Evolutionary conservation across 805 yeast genomes (phyloP), one percentile per base, ranked within the genome.

Genomic region (Barnettozyma siamensis): DNA sequence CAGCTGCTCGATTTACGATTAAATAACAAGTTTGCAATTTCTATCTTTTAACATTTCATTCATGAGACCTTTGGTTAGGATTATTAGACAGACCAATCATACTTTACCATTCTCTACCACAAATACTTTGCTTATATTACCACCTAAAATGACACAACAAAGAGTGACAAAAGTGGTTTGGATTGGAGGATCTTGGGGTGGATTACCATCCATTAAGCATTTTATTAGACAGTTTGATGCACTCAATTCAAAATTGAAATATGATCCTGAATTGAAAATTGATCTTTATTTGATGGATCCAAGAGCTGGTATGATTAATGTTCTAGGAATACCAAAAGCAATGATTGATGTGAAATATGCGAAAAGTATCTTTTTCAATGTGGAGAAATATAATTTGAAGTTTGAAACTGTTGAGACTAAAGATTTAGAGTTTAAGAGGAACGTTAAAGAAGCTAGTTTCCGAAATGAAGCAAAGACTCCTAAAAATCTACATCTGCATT

Each of bases 301-400:
- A 12, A 56, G 66, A 37, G 60, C 63, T 2, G 73, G 73, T 5
- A 62, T 67, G 37, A 54, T 68, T 42, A 68, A 67, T 41, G 42
- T 65, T 4, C 48, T 66, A 41, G 72, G 70, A 1, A 55, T 66
- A 7, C 72, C 73, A 8, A 49, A 60, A 12, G 59, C 69, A 2
- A 54, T 67, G 16, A 55, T 65, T 33, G 66, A 65, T 42, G 47
- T 54, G 0, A 58, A 63, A n/a, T 66, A 64, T 50, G 71, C 72
- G 24, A 49, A 48, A 23, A 47, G 50, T 4, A 56, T 64, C 17
- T 67, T 55, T 33, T 51, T 62, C 24, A 59, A 61, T 7, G 52
- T 55, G 15, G 62, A 44, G 34, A 46, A 43, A 43, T 57, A 34
- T 47, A 48, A 52, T 20, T 27, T 53, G 13, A 48, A 42, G 16